Conservation (phyloP, 129 eudicot species). For the Erigeron canadensis region DNA sequence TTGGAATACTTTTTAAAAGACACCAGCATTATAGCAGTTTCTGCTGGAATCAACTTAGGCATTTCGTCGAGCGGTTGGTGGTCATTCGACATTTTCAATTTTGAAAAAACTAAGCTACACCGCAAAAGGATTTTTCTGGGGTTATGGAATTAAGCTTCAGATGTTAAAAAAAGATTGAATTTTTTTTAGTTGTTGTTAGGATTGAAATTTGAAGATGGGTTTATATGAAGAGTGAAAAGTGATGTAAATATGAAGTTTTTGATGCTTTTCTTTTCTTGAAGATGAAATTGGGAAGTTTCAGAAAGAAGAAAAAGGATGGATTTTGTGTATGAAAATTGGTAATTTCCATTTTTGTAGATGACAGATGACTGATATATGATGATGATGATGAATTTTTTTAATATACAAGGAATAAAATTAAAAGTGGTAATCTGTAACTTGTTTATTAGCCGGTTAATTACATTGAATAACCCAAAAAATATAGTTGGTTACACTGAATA, state of each 20-base stretch:
- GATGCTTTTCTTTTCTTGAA: constrained; percentile 75
- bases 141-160: background rate
- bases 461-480: too few species aligned
- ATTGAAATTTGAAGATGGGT: constrained; percentile 14
- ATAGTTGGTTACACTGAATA: too few species aligned
- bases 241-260: constrained; percentile 25
- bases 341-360: constrained; percentile 37
- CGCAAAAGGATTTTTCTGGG: constrained; percentile 10
- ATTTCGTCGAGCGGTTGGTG: constrained; percentile 37
- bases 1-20: constrained; percentile 48
- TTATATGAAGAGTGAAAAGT: constrained; percentile 22
- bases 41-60: constrained; percentile 17
- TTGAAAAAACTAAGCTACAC: background rate
- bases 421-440: too few species aligned
- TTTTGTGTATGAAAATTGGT: constrained; percentile 40
- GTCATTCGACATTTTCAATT: constrained; percentile 45
- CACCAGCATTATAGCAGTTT: constrained; percentile 21
- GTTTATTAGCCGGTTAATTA: too few species aligned
- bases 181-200: background rate
- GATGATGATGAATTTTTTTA: too few species aligned
- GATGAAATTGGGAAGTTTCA: constrained; percentile 25
- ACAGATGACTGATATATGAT: too few species aligned
- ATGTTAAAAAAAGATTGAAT: background rate
- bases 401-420: too few species aligned
- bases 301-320: constrained; percentile 53